These are phyloP conservation scores for Leishmania tropica DNA, from an alignment of 208 protist genomes.

Conservation along the genomic window DNA sequence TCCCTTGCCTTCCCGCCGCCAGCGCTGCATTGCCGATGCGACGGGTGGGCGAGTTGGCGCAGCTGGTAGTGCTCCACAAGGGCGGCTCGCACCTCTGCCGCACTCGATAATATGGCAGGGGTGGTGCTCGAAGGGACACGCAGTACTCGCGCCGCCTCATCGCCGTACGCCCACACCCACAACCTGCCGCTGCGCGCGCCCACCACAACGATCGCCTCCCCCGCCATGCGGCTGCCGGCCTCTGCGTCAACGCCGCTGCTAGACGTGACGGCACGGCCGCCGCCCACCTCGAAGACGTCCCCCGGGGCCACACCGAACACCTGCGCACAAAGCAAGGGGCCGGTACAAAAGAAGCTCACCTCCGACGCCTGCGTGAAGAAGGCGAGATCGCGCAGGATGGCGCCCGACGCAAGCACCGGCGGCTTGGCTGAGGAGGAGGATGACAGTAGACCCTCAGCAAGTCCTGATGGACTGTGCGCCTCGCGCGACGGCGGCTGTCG, in stretches of 20 bases:
- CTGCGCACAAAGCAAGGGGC: slow-evolving; percentile 52
- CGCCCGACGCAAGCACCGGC: slow-evolving; percentile 40
- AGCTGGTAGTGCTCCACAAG: slow-evolving; percentile 8
- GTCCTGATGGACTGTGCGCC: background rate
- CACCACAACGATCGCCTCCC: slow-evolving; percentile 37
- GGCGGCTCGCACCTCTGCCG: slow-evolving; percentile 13
- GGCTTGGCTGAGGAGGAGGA: background rate
- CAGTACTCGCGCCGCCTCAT: slow-evolving; percentile 34
- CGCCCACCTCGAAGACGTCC: slow-evolving; percentile 48
- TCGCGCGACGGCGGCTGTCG: background rate
- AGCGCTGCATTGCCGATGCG: background rate
- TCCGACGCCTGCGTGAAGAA: slow-evolving; percentile 55
- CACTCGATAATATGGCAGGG: background rate
- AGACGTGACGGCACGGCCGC: slow-evolving; percentile 15
- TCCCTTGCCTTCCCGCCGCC: background rate
- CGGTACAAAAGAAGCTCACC: slow-evolving; percentile 74
- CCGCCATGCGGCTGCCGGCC: too few species aligned
- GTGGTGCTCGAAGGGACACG: slow-evolving; percentile 13
- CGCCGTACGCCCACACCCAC: slow-evolving; percentile 57
- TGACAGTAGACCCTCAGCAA: background rate
- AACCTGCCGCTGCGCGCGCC: slow-evolving; percentile 63
- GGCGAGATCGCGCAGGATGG: slow-evolving; percentile 68
- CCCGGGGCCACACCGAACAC: slow-evolving; percentile 68
- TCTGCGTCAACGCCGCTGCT: background rate
- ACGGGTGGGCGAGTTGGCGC: slow-evolving; percentile 6